Base-by-base conservation (phyloP, 2,329 filamentous ascomycete genomes). In the Hypoxylon sp. region DNA sequence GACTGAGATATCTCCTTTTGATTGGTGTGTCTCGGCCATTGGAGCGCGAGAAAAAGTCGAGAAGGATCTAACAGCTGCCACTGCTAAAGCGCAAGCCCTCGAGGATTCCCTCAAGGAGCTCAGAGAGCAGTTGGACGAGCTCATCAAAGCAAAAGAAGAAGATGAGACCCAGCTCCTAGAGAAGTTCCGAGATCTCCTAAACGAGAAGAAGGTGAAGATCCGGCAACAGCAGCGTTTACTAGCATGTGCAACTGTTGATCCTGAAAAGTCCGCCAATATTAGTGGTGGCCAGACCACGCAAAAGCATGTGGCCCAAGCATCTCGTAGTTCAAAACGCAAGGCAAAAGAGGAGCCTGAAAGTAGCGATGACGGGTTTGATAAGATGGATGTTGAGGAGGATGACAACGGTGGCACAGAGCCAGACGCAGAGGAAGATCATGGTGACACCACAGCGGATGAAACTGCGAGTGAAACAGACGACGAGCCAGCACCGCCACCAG, bases 121-220 rank as follows among this genome's bases (percentile, higher is more conserved):
- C 30, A 86, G 86, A 71, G 80, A 80, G 3, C 89, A 91, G 74
- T 80, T 94, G 0, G 85, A 90, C 3, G 89, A 92, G 72, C 84
- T 94, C 14, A 83, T 90, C 50, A 82, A 83, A 59, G 83, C 88
- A 13, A 94, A 94, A 76, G 83, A 87, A 50, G 86, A 87, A 17
- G 86, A 93, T 68, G 91, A 94, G 78, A 84, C 84, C 0, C 84
- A 85, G 17, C 80, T 94, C 61, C 79, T 94, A 1, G 86, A 87
- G 66, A 93, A 93, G 76, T 93, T 93, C 72, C 85, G 87, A 60
- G 83, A 87, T 60, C 81, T 95, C 1, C 81, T 94, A 1, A 94
- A 94, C 72, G 88, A 91, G 77, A 95, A 95, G 81, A 94, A 94
- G 79, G 82, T 90, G 57, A 94, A 92, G 79, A 94, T 94, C 53